phyloP scores from a whole-genome alignment of 768 basidiomycete genomes.

The Cyathus striatus region DNA sequence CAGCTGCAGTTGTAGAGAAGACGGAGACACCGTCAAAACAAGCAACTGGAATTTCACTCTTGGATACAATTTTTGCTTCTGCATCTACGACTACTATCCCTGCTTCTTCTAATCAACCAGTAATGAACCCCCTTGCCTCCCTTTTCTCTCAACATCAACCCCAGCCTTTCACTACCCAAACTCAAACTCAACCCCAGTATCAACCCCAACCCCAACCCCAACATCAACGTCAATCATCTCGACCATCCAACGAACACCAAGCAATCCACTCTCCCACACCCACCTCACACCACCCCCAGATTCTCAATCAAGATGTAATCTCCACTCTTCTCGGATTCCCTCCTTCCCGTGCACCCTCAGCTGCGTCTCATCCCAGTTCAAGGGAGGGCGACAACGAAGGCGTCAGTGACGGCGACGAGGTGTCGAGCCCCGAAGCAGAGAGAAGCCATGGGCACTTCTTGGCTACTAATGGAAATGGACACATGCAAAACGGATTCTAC shows the following conservation, averaged over 20 bases:
- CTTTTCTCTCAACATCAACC: slow-evolving; percentile 2
- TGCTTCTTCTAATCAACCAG: slow-evolving; percentile 5
- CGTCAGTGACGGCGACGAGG: too few relatives aligned
- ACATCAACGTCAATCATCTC: too few relatives aligned
- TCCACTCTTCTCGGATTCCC: slow-evolving; percentile 56
- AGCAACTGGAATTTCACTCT: slow-evolving; percentile 52
- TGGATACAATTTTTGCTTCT: slow-evolving; percentile 74
- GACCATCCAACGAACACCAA: too few relatives aligned
- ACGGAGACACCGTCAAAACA: too few relatives aligned
- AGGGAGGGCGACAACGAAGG: slow-evolving; percentile 61
- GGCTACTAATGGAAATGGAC: slow-evolving; percentile 16
- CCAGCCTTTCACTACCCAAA: slow-evolving; percentile 6
- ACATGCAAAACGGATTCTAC: slow-evolving; percentile 21
- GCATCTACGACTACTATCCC: slow-evolving; percentile 25
- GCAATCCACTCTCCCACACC: slow-evolving; percentile 43
- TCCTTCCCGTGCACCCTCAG: slow-evolving; percentile 34
- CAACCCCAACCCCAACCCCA: too few relatives aligned
- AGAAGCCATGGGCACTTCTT: too few relatives aligned
- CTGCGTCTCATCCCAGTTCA: slow-evolving; percentile 34
- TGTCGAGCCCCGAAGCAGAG: slow-evolving; percentile 26
- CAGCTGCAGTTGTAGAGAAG: too few relatives aligned
- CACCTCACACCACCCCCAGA: slow-evolving; percentile 51
- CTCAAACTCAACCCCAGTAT: slow-evolving; percentile 16
- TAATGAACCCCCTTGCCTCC: slow-evolving; percentile 3
- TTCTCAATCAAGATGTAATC: slow-evolving; percentile 69